Conservation (phyloP, 1,284 basidiomycete species). For the Cutaneotrichosporon sp. region DNA sequence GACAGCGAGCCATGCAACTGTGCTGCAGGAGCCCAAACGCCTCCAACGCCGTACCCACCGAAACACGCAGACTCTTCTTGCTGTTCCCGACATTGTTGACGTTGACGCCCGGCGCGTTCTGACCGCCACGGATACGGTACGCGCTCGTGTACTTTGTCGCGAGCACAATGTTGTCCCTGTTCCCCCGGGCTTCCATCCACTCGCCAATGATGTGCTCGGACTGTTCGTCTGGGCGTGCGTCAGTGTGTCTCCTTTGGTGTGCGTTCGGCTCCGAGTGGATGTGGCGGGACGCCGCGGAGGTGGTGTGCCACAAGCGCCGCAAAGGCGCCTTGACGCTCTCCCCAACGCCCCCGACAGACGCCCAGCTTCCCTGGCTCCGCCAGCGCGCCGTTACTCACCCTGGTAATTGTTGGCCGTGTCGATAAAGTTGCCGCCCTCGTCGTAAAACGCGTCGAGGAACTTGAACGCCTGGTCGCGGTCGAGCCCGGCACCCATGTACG, state of each 20-base stretch:
- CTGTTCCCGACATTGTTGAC: slow-evolving; percentile 47
- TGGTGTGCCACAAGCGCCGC: too few relatives aligned
- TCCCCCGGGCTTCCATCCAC: slow-evolving; percentile 45
- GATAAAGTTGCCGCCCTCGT: slow-evolving; percentile 44
- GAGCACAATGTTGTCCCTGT: slow-evolving; percentile 28
- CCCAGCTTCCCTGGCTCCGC: too few relatives aligned
- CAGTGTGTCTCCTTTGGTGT: too few relatives aligned
- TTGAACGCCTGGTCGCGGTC: slow-evolving; percentile 26
- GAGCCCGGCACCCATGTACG: background rate
- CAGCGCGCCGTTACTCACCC: too few relatives aligned
- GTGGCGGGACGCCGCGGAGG: slow-evolving; percentile 1
- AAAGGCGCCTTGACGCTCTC: too few relatives aligned
- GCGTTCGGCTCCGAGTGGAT: background rate
- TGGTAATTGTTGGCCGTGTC: slow-evolving; percentile 47
- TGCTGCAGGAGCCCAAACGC: too few relatives aligned
- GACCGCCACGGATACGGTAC: slow-evolving; percentile 24
- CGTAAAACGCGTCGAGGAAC: slow-evolving; percentile 43
- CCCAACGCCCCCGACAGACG: too few relatives aligned
- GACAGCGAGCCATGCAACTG: too few relatives aligned
- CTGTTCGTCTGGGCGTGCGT: slow-evolving; percentile 36
- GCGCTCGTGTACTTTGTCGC: slow-evolving; percentile 31
- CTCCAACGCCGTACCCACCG: too few relatives aligned
- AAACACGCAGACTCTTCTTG: slow-evolving; percentile 14
- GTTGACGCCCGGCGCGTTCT: slow-evolving; percentile 9
- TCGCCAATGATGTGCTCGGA: slow-evolving; percentile 47